Conservation (phyloP, 2,329 filamentous ascomycete species). For the Sporothrix schenckii region DNA sequence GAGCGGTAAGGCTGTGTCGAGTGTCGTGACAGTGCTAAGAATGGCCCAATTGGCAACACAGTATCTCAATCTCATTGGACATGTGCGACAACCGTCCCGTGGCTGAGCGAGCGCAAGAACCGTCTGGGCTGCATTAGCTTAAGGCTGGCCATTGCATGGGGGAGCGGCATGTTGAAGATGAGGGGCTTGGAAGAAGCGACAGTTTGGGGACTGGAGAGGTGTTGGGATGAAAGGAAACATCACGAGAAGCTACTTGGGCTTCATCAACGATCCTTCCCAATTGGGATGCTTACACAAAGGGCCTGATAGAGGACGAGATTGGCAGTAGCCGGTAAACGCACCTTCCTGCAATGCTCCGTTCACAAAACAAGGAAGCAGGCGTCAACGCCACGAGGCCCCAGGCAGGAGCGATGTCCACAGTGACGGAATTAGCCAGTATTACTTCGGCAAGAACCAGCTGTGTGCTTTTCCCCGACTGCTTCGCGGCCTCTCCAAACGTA, state of each 20-base stretch:
- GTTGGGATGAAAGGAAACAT: background rate
- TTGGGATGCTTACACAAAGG: slow-evolving; percentile 24
- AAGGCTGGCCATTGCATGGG: slow-evolving; percentile 7
- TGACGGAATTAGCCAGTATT: background rate
- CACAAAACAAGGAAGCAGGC: slow-evolving; percentile 19
- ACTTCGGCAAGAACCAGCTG: background rate
- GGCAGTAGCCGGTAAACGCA: slow-evolving; percentile 5
- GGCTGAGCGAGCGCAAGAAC: slow-evolving; percentile 13
- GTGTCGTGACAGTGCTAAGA: background rate
- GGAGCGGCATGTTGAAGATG: background rate
- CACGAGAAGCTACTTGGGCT: slow-evolving; percentile 7
- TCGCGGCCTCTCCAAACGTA: background rate
- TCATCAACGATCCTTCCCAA: slow-evolving; percentile 4
- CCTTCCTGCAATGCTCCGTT: slow-evolving; percentile 24
- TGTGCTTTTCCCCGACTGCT: slow-evolving; percentile 4
- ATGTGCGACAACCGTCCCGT: slow-evolving; percentile 10
- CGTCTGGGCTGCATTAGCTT: slow-evolving; percentile 25
- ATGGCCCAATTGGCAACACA: background rate
- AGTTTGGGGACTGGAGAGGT: background rate
- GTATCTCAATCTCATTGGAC: slow-evolving; percentile 17
- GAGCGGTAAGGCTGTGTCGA: background rate
- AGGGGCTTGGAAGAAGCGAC: background rate
- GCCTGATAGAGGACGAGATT: background rate
- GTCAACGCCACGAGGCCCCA: slow-evolving; percentile 9
- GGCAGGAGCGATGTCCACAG: slow-evolving; percentile 17